Evolutionary conservation across 2,329 filamentous ascomycete species (phyloP), one percentile per base, ranked within the genome.

Genomic region (Stachybotrys echinatus): DNA sequence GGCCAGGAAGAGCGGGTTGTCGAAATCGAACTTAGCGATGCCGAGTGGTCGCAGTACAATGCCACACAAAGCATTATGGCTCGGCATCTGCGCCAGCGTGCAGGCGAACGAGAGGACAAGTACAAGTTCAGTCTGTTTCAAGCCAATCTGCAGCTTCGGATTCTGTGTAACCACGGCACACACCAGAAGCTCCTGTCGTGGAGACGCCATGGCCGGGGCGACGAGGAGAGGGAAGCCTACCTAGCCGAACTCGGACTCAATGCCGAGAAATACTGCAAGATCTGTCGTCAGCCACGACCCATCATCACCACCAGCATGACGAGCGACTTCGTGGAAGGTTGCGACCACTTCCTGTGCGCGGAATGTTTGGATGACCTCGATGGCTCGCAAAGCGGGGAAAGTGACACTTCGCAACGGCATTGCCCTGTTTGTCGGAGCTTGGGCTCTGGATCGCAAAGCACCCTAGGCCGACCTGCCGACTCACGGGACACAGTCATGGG

Each of bases 151-250:
- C 73, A 76, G 50, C 56, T 78, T 12, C 67, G 74, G 0, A 70
- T 76, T 6, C 52, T 78, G 2, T 77, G 74, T 57, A 77, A 78
- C 49, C 74, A 77, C 52, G 75, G 74, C 1, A 78, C 75, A 0
- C 74, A 65, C 54, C 74, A 76, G 52, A 66, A 72, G 34, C 61
- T 57, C 0, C 72, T 74, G 42, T 72, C 70, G 2, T 76, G 73
- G 73, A 60, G 60, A 40, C 64, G 61, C 22, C 61, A 62, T 4
- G 65, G 42, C 4, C 47, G 44, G 12, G 39, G 17, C 12, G 1
- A 14, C 2, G 49, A 74, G n/a, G 68, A 69, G 38, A 55, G 59
- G 48, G 62, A 68, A 42, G 62, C 59, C 6, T 34, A 57, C 12
- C 46, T 59, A 10, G 40, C 42, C 8, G 58, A 54, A 12, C 20